phyloP scores from a whole-genome alignment of 169 alveolate genomes.

The Plasmodium vivax region DNA sequence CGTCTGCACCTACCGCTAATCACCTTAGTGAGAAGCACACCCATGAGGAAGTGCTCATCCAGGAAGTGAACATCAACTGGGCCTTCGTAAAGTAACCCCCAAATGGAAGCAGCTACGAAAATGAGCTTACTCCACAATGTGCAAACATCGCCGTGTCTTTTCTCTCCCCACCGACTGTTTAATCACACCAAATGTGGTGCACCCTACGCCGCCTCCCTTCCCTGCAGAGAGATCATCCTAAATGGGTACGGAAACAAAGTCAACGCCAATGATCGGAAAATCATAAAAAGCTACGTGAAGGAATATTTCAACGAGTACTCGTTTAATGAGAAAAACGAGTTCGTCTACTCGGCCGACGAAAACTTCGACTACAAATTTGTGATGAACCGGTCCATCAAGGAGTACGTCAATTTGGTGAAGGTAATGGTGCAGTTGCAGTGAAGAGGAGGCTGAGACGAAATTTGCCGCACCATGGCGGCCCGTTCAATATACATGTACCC shows the following conservation, averaged over 20 bases:
- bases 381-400: constrained; percentile 45
- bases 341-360: constrained; percentile 41
- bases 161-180: not conserved
- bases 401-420: constrained; percentile 45
- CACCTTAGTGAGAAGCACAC: not conserved
- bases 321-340: constrained; percentile 66
- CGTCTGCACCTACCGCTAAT: not conserved
- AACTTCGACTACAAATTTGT: constrained; percentile 40
- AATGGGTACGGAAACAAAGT: constrained; percentile 55
- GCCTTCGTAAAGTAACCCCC: constrained; percentile 26
- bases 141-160: not conserved
- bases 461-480: not conserved
- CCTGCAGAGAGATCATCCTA: constrained; percentile 40
- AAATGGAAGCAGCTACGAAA: not conserved
- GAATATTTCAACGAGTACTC: constrained; percentile 71
- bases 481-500: not conserved
- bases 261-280: constrained; percentile 16
- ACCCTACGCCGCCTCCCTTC: not conserved
- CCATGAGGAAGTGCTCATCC: not conserved
- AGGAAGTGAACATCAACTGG: constrained; percentile 58
- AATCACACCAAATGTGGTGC: not conserved
- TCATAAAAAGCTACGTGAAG: constrained; percentile 56
- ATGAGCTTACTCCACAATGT: not conserved
- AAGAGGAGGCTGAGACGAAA: no score
- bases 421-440: not conserved